Percentiles rank a stretch among this genome's conserved stretches.
These are phyloP conservation scores for Pseudogymnoascus pannorum DNA, from an alignment of 2,329 filamentous ascomycete species.

Conservation along the genomic window DNA sequence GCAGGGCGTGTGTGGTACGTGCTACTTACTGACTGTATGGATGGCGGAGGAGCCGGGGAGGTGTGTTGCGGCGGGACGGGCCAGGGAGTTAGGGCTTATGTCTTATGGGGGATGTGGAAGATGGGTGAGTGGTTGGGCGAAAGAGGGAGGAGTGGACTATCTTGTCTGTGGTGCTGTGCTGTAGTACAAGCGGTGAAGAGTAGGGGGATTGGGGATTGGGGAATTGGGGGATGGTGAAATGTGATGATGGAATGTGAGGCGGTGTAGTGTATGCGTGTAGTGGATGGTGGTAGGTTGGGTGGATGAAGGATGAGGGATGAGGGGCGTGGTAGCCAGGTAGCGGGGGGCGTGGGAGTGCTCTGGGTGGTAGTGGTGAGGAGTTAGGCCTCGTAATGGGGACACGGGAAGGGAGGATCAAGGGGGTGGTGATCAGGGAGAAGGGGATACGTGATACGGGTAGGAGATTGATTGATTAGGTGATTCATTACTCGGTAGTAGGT, in stretches of 20 bases:
- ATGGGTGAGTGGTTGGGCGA: too few species aligned
- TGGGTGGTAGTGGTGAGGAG: not conserved
- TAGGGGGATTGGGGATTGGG: not conserved
- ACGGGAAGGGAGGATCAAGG: too few species aligned
- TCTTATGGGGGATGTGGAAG: not conserved
- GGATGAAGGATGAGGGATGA: too few species aligned
- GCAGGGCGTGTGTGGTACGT: not conserved
- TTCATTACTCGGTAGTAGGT: too few species aligned
- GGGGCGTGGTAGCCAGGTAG: not conserved
- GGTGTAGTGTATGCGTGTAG: not conserved
- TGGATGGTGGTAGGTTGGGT: not conserved
- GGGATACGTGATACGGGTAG: not conserved
- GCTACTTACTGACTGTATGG: not conserved
- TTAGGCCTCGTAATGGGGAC: not conserved
- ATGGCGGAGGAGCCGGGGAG: not conserved
- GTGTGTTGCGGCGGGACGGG: not conserved
- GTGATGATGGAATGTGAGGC: not conserved
- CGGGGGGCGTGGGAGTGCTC: not conserved
- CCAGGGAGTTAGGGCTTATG: not conserved
- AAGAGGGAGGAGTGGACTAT: not conserved
- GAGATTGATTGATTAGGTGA: not conserved
- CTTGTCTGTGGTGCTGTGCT: not conserved
- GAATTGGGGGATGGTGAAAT: not conserved
- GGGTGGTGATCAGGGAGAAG: not conserved
- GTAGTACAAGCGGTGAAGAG: not conserved